Evolutionary conservation across 2,329 filamentous ascomycete species (phyloP), one percentile per base, ranked within the genome.

Genomic region (Pseudocercospora pini-densiflorae): DNA sequence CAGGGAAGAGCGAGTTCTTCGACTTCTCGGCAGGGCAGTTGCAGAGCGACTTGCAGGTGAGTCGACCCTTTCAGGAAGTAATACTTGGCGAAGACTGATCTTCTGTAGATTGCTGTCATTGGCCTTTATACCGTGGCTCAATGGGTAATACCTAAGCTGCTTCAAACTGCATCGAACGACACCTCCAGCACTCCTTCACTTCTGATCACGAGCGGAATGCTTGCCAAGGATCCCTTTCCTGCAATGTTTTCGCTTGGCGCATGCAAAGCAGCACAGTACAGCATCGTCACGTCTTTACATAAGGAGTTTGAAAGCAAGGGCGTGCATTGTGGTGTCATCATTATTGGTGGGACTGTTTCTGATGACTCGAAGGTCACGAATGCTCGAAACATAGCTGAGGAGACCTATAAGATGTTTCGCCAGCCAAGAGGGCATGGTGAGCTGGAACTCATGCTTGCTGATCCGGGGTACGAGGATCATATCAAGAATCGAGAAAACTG

Each of bases 241-340:
- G 31, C 55, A 2, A 36, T 67, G 1, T 83, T 87, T 57, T 81
- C 81, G 0, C 76, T 86, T 4, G 83, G 81, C 3, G 72, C 85
- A 10, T 78, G 77, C 53, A 86, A 86, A 69, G 81, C 84, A 0
- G 79, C 82, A 0, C 84, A 87, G 75, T 77, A 80, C 31, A 86
- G 82, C 64, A 72, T 86, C 70, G 75, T 83, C 10, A 76, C 81
- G 62, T 81, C 76, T 19, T 74, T 86, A 64, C 70, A 75, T 24
- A 76, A 78, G 64, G 78, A 79, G 9, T 84, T 81, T 61, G 53
- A 58, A 3, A 70, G 75, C 53, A 77, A 77, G 3, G 70, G 74
- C 4, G 78, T 86, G 1, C 81, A 84, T 59, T 72, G 82, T 19
- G 83, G 79, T 0, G 69, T 85, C 12, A 71, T 86, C 3, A 76